These are phyloP conservation scores for Eimeria brunetti DNA, from an alignment of 169 alveolate genomes.

Conservation along the genomic window DNA sequence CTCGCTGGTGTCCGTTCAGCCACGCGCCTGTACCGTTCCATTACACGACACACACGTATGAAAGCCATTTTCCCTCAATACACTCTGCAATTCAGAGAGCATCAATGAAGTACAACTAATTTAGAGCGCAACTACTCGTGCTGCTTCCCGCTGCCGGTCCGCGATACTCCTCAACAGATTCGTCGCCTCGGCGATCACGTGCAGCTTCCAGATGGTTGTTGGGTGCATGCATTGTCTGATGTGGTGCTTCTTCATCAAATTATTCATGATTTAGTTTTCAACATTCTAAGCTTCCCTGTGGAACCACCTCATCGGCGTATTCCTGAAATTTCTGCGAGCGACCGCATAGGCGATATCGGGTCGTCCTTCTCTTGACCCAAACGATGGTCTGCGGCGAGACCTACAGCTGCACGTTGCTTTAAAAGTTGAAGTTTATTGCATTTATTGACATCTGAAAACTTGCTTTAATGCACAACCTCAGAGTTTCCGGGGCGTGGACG, in stretches of 20 bases:
- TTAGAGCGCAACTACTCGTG: not conserved
- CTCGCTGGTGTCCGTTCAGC: not conserved
- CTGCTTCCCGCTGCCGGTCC: not conserved
- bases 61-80: not conserved
- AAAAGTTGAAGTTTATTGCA: not conserved
- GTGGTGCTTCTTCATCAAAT: not conserved
- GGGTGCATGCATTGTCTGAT: not conserved
- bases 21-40: not conserved
- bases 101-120: not conserved
- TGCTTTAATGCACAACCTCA: not conserved
- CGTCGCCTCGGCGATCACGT: constrained; percentile 2
- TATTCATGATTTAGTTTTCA: not conserved
- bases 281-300: not conserved
- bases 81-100: not conserved
- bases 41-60: not conserved
- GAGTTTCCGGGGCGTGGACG: not conserved
- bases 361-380: not conserved
- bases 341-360: not conserved
- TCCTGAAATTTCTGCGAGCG: not conserved
- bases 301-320: not conserved
- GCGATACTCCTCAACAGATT: not conserved
- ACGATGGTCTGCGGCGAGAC: not conserved
- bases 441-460: not conserved
- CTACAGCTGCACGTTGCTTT: not conserved
- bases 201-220: constrained; percentile 14